Evolutionary conservation across 2,329 filamentous ascomycete genomes (phyloP), one percentile per base, ranked within the genome.

Genomic region (Pseudogymnoascus sp.): DNA sequence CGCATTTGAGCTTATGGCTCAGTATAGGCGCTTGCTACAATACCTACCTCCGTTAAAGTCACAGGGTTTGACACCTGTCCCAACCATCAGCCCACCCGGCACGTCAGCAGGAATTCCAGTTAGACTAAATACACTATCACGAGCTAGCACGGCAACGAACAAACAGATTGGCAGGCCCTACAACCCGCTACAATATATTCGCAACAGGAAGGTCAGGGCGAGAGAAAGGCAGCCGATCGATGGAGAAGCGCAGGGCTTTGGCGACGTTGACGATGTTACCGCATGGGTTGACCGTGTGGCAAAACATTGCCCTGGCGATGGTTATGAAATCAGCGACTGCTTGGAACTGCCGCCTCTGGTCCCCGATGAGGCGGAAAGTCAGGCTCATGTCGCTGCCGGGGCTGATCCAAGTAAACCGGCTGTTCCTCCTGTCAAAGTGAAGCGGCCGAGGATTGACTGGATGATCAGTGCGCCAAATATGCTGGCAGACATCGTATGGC

Each of bases 101-200:
- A 70, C 41, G 63, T 67, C 65, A 61, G 70, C 63, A 77, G 74
- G 65, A 69, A 77, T 55, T 74, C 79, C 40, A 75, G 79, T 59
- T 75, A 69, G 62, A 40, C 63, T 72, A 65, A 63, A 66, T 59
- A 41, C 65, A 23, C 77, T 65, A 70, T 76, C 58, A 67, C 76
- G 64, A 73, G 69, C 63, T 71, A 78, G 68, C 61, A 73, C 63
- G 64, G 73, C 62, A 73, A 74, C 65, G 60, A 77, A 68, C 70
- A 70, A 28, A 74, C 69, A 67, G 73, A 74, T 88, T 6, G 89
- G 89, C 4, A 87, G 93, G 61, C 77, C 80, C 1, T 97, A 97
- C 73, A 96, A 99, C 72, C 95, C 93, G 4, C 77, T 99, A 23
- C 95, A 97, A 74, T 91, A 91, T 69, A 89, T 97, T 62, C 88